Percentiles rank a stretch among this genome's conserved stretches.
Conservation (phyloP, 2,329 filamentous ascomycete species). For the Bipolaris bicolor region DNA sequence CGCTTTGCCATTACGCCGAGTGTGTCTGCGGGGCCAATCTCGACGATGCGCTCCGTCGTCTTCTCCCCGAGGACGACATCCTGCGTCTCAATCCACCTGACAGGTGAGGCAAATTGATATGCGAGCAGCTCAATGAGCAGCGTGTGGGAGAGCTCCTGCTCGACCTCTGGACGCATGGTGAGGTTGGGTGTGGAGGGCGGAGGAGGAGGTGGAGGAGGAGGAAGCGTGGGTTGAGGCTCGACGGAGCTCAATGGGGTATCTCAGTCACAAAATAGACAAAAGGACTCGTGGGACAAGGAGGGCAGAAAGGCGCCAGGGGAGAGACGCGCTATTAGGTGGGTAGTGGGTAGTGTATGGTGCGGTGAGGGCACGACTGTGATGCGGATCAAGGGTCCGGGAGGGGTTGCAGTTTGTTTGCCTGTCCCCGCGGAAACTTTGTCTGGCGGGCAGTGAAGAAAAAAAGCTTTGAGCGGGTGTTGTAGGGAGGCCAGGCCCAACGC, state of each 20-base stretch:
- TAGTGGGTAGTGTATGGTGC: slow-evolving; percentile 13
- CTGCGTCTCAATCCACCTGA: slow-evolving; percentile 99
- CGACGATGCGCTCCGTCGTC: slow-evolving; percentile 94
- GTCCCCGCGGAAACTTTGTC: slow-evolving; percentile 18
- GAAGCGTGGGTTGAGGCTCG: slow-evolving; percentile 28
- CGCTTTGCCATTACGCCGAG: slow-evolving; percentile 97
- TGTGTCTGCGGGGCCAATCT: slow-evolving; percentile 95
- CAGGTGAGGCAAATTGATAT: slow-evolving; percentile 98
- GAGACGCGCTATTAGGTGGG: slow-evolving; percentile 22
- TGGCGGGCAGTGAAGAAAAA: slow-evolving; percentile 8
- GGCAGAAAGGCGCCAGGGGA: slow-evolving; percentile 23
- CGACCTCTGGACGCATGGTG: slow-evolving; percentile 94
- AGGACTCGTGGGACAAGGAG: slow-evolving; percentile 27
- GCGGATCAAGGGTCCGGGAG: slow-evolving; percentile 22
- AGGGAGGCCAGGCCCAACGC: slow-evolving; percentile 37
- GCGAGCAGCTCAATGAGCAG: slow-evolving; percentile 97
- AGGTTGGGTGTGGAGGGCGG: slow-evolving; percentile 18
- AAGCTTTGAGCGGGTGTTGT: slow-evolving; percentile 24
- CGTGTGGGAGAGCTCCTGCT: slow-evolving; percentile 98
- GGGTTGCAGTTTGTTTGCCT: slow-evolving; percentile 8
- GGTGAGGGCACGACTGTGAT: slow-evolving; percentile 15
- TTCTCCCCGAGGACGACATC: slow-evolving; percentile 99
- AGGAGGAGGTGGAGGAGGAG: slow-evolving; percentile 2
- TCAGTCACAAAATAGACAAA: slow-evolving; percentile 30
- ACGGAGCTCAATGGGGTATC: slow-evolving; percentile 36